Percentiles rank a stretch among this genome's conserved stretches.
phyloP scores from a whole-genome alignment of 306 rosid species.

The Cucumis melo region DNA sequence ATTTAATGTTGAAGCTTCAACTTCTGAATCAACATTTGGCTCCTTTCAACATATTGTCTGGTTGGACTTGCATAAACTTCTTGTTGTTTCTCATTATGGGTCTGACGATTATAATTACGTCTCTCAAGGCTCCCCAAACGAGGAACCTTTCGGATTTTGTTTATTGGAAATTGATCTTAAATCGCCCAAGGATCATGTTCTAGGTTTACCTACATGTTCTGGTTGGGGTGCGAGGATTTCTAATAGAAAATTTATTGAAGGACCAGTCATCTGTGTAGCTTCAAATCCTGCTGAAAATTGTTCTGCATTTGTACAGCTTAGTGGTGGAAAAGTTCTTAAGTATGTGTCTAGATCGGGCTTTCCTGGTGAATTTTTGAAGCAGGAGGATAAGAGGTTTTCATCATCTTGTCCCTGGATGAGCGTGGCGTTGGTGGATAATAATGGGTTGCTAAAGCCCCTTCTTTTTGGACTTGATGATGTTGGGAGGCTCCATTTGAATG shows the following conservation, averaged over 20 bases:
- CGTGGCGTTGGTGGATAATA: conserved; percentile 37
- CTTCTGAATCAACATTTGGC: conserved; percentile 34
- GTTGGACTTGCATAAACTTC: conserved; percentile 62
- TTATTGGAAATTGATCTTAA: conserved; percentile 66
- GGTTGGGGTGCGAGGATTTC: conserved; percentile 75
- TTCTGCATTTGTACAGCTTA: conserved; percentile 64
- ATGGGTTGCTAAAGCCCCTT: conserved; percentile 39
- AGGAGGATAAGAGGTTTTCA: conserved; percentile 39
- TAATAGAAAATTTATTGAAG: conserved; percentile 34
- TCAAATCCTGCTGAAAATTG: conserved; percentile 40
- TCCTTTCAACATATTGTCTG: conserved; percentile 61
- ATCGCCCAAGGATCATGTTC: conserved; percentile 58
- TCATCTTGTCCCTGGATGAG: conserved; percentile 76
- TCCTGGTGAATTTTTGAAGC: conserved; percentile 32
- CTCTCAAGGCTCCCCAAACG: conserved; percentile 17
- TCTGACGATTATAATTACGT: conserved; percentile 38
- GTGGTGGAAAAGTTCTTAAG: conserved; percentile 50
- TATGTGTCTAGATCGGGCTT: conserved; percentile 39
- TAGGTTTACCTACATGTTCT: conserved; percentile 58
- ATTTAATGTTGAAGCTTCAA: conserved; percentile 44
- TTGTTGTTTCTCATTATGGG: conserved; percentile 65
- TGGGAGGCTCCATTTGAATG: conserved; percentile 64
- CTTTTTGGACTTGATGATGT: conserved; percentile 67
- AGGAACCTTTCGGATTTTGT: conserved; percentile 40
- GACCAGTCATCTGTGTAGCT: conserved; percentile 40